Conservation (phyloP, 2,329 filamentous ascomycete genomes). For the Trichoderma gracile region DNA sequence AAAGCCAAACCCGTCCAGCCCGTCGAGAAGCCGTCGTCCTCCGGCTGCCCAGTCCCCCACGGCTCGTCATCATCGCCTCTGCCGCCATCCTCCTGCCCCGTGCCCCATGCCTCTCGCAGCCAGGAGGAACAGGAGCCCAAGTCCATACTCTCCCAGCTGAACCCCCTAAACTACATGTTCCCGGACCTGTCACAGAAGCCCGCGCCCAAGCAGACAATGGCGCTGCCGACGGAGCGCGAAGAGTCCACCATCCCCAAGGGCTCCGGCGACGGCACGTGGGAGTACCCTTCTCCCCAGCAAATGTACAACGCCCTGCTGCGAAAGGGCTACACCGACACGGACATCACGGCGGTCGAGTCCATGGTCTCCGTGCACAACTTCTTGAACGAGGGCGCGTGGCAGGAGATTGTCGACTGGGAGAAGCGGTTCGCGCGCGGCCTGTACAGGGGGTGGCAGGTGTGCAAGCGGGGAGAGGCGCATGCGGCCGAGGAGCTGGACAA, state of each 20-base stretch:
- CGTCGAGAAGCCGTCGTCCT: conserved; percentile 35
- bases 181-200: conserved; percentile 77
- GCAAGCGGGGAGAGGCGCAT: conserved; percentile 71
- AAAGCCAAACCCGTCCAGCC: conserved; percentile 29
- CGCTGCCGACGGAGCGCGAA: conserved; percentile 79
- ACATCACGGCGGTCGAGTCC: conserved; percentile 86
- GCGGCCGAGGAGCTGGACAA: conserved; percentile 46
- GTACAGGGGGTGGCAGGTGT: conserved; percentile 69
- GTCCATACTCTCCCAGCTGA: conserved; percentile 57
- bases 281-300: conserved; percentile 96
- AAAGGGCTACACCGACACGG: conserved; percentile 94
- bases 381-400: conserved; percentile 95
- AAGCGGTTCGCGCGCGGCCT: conserved; percentile 77
- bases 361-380: conserved; percentile 99
- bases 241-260: conserved; percentile 88
- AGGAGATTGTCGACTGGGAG: conserved; percentile 94
- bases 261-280: conserved; percentile 76
- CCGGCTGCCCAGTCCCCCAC: conserved; percentile 52
- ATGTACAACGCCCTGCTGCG: conserved; percentile 99
- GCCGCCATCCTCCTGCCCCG: conserved; percentile 47
- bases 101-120: conserved; percentile 44
- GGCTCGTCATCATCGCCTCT: conserved; percentile 29
- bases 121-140: conserved; percentile 43
- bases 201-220: conserved; percentile 69
- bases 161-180: conserved; percentile 94